A percentile compares a stretch with the other conserved stretches of the same genome.
These are phyloP conservation scores for Fraxinus angustifolia DNA, from an alignment of 305 asterid genomes.

Conservation along the genomic window DNA sequence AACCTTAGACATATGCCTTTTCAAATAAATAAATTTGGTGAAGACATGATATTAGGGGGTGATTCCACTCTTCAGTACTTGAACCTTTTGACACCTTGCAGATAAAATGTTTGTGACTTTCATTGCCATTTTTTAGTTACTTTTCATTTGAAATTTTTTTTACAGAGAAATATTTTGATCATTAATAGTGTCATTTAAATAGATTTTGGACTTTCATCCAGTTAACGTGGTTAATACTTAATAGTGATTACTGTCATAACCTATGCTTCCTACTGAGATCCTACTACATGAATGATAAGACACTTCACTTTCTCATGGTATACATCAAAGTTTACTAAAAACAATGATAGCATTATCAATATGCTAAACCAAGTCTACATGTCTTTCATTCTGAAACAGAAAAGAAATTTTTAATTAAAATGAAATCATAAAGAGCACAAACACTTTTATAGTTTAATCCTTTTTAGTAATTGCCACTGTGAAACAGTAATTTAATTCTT, in stretches of 20 bases:
- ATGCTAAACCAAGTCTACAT: neutral
- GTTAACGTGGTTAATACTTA: neutral
- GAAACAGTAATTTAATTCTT: neutral
- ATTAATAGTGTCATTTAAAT: neutral
- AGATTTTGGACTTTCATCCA: neutral
- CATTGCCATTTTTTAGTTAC: neutral
- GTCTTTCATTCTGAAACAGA: neutral
- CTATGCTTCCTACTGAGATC: neutral
- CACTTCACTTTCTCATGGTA: neutral
- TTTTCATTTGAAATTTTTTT: neutral
- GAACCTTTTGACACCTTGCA: neutral
- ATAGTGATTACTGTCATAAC: neutral
- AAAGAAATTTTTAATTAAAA: neutral
- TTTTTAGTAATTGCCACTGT: neutral
- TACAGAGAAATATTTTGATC: neutral
- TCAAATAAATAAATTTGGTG: neutral
- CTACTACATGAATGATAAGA: neutral
- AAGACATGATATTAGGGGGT: neutral
- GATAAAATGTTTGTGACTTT: neutral
- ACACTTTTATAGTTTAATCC: neutral
- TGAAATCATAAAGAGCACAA: neutral
- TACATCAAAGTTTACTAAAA: neutral
- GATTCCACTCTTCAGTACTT: neutral
- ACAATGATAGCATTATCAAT: neutral
- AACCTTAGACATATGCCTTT: neutral